Percentiles rank a stretch among this genome's conserved stretches.
These are phyloP conservation scores for Exophiala sp. DNA, from an alignment of 2,329 filamentous ascomycete species.

Conservation along the genomic window DNA sequence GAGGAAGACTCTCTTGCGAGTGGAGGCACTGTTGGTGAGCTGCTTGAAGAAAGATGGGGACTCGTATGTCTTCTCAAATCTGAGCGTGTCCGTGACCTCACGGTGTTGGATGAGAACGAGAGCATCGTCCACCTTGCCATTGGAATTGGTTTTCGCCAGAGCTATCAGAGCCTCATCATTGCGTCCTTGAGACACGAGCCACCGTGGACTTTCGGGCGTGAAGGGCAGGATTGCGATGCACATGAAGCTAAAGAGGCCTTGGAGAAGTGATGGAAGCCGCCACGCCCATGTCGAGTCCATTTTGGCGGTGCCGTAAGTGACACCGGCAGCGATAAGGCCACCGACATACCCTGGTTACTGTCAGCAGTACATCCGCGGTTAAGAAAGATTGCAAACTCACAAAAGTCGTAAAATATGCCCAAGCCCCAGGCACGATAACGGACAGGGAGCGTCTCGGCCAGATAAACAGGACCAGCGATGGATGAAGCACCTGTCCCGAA, in stretches of 20 bases:
- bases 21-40: slow-evolving; percentile 7
- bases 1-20: slow-evolving; percentile 14
- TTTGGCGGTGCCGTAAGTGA: slow-evolving; percentile 40
- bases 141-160: slow-evolving; percentile 10
- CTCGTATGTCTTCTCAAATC: slow-evolving; percentile 12
- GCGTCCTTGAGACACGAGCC: slow-evolving; percentile 27
- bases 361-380: not conserved
- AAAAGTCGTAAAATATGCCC: slow-evolving; percentile 23
- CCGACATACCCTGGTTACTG: slow-evolving; percentile 28
- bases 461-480: slow-evolving; percentile 46
- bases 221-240: slow-evolving; percentile 45
- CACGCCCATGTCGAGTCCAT: slow-evolving; percentile 48
- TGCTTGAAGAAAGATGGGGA: slow-evolving; percentile 7
- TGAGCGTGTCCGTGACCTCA: slow-evolving; percentile 20
- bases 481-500: slow-evolving; percentile 44
- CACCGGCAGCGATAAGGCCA: slow-evolving; percentile 47
- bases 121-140: slow-evolving; percentile 15
- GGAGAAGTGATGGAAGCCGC: slow-evolving; percentile 44
- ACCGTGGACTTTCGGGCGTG: slow-evolving; percentile 46
- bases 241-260: slow-evolving; percentile 39
- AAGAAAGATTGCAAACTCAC: slow-evolving; percentile 9
- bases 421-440: slow-evolving; percentile 10
- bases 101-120: slow-evolving; percentile 9
- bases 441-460: slow-evolving; percentile 43
- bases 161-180: slow-evolving; percentile 22